Evolutionary conservation across 2,329 filamentous ascomycete species (phyloP).

Genomic region (Bisporella sp.): DNA sequence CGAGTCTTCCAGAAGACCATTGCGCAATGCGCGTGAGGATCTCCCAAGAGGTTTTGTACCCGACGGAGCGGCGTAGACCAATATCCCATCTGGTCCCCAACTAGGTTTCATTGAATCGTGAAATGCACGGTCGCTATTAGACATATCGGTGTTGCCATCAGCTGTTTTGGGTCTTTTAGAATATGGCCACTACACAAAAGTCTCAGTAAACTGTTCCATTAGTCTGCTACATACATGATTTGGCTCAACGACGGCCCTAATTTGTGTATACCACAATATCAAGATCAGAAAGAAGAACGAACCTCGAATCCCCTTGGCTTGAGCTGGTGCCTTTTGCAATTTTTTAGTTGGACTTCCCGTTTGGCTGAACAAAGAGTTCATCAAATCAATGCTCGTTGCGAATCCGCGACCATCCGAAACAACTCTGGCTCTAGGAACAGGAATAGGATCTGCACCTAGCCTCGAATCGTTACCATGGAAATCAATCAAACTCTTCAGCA

Average conservation of each 20-base stretch:
- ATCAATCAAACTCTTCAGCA: constrained; percentile 47
- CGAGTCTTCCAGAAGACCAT: constrained; percentile 45
- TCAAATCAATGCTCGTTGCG: constrained; percentile 85
- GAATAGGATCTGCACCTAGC: constrained; percentile 39
- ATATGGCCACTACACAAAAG: constrained; percentile 68
- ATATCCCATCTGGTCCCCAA: constrained; percentile 69
- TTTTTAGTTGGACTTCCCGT: constrained; percentile 48
- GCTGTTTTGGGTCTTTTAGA: constrained; percentile 68
- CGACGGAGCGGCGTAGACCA: constrained; percentile 55
- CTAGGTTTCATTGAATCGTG: constrained; percentile 70
- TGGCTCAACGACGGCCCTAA: constrained; percentile 25
- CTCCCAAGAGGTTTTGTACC: constrained; percentile 26
- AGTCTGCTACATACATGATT: constrained; percentile 27
- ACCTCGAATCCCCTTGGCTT: constrained; percentile 81
- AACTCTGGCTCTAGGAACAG: constrained; percentile 27
- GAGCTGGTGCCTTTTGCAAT: constrained; percentile 48
- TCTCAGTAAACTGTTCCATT: constrained; percentile 39
- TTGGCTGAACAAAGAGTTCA: constrained; percentile 87
- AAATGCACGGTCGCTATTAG: constrained; percentile 56
- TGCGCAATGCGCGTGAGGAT: constrained; percentile 24
- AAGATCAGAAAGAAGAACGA: constrained; percentile 49
- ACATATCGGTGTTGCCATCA: constrained; percentile 54
- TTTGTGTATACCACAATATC: constrained; percentile 12
- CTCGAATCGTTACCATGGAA: constrained; percentile 28
- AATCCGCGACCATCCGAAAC: constrained; percentile 53